Base-by-base conservation (phyloP, 129 eudicot genomes). In the Apium graveolens region DNA sequence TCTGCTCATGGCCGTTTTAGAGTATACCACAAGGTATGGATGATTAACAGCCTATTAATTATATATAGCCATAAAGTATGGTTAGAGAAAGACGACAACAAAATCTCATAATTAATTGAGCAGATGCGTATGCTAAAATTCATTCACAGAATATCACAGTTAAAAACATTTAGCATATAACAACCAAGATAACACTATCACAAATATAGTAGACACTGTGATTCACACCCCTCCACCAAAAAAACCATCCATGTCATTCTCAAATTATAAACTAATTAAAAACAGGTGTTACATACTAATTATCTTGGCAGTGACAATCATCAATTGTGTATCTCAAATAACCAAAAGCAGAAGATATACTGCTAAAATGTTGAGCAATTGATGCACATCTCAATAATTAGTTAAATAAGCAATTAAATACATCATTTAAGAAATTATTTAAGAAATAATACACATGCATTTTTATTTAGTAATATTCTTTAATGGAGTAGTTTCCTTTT, bases 11-110 rank as follows among this genome's bases (percentile, higher is more conserved):
- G 97, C 87, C 46, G 90, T 9, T 68, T 81, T 86, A 79, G 98
- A 95, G 76, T 88, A 95, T 31, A 87, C 90, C 84, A 91, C 97
- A 78, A 95, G 97, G 81, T 95, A 90, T 73, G 98, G 98, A 82
- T 94, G 98, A 79, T 95, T 90, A 79, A 95, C 97, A 73, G 98
- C 98, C 97, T 95, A 83, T 78, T 51, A 35, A n/a, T n/a, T 35
- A 35, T 35, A 39, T 35, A 13, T 77, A 72, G 24, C 43, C 14
- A 43, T 11, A 68, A 66, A 46, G 46, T 34, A 6, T 21, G 75
- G 17, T 73, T 14, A 74, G 79, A 26, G 8, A 73, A 73, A 24
- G 48, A 44, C n/a, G 18, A 14, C 26, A 26, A 42, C 14, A 44
- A 21, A 39, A n/a, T 44, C 55, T 13, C 12, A 42, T 42, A 27